Evolutionary conservation across 2,329 filamentous ascomycete species (phyloP).

Genomic region (Fusarium veterinarium): DNA sequence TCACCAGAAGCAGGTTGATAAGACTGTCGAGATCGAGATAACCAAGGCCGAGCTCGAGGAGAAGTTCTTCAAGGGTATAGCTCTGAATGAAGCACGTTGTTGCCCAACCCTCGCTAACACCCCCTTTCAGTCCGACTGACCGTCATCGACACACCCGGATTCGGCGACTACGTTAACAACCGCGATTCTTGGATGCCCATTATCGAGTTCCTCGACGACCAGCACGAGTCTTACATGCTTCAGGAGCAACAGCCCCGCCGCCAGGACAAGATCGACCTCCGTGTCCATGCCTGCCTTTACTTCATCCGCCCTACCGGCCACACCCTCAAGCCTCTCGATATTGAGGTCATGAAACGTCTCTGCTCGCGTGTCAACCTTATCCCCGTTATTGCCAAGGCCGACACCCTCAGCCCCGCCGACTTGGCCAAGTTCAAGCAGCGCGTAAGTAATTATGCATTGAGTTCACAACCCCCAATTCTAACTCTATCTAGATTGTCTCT

Average conservation of each 20-base stretch:
- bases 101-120: conserved; percentile 33
- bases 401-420: conserved; percentile 93
- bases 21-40: conserved; percentile 99
- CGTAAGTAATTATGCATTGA: conserved; percentile 65
- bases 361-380: conserved; percentile 99
- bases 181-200: conserved; percentile 99
- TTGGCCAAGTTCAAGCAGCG: conserved; percentile 94
- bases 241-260: conserved; percentile 99
- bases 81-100: conserved; percentile 8
- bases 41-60: conserved; percentile 99
- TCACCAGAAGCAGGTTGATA: conserved; percentile 99
- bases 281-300: conserved; percentile 98
- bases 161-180: conserved; percentile 99
- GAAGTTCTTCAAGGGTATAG: conserved; percentile 99
- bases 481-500: conserved; percentile 78
- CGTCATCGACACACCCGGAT: conserved; percentile 98
- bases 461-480: neutral
- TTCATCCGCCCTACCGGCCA: conserved; percentile 99
- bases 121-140: conserved; percentile 84
- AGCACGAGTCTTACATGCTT: conserved; percentile 99
- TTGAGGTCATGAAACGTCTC: conserved; percentile 99
- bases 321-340: conserved; percentile 97
- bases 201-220: conserved; percentile 99
- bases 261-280: conserved; percentile 98
- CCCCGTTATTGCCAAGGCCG: conserved; percentile 97